A percentile compares a stretch with the other conserved stretches of the same genome.
phyloP scores from a whole-genome alignment of 768 basidiomycete species.

The Macrocybe gigantea region DNA sequence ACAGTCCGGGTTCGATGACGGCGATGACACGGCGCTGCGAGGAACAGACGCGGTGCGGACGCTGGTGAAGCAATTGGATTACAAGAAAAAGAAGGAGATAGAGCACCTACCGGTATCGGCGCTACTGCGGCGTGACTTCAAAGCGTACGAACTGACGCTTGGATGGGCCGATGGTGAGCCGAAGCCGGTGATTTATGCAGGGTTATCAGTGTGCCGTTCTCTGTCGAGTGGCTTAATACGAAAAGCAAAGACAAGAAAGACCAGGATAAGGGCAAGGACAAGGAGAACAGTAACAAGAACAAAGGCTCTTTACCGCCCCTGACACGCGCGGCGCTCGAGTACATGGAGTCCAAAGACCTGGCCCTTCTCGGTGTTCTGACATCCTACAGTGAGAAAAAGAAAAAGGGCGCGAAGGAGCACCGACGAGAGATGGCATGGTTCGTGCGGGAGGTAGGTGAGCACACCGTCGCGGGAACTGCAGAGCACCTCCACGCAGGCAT shows the following conservation, averaged over 20 bases:
- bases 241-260: constrained; percentile 21
- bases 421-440: constrained; percentile 67
- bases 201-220: constrained; percentile 75
- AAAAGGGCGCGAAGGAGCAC: constrained; percentile 43
- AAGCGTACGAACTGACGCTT: constrained; percentile 64
- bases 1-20: too few species aligned
- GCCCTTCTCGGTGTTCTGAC: constrained; percentile 78
- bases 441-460: constrained; percentile 33
- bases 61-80: neutral
- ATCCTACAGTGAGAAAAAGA: constrained; percentile 34
- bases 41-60: neutral
- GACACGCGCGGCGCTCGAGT: constrained; percentile 9
- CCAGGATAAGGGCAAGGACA: neutral
- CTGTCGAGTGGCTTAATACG: constrained; percentile 42
- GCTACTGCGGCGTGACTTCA: constrained; percentile 94
- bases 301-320: constrained; percentile 33
- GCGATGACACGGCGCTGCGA: too few species aligned
- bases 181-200: constrained; percentile 46
- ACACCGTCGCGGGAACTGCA: neutral
- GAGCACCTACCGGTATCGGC: constrained; percentile 28
- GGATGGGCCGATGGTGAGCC: constrained; percentile 25
- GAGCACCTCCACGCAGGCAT: too few species aligned
- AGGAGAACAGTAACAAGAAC: neutral
- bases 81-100: neutral
- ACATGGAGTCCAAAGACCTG: constrained; percentile 22